Evolutionary conservation across 352 stramenopile species (phyloP), one percentile per base, ranked within the genome.

Genomic region (Pythium guiyangense): DNA sequence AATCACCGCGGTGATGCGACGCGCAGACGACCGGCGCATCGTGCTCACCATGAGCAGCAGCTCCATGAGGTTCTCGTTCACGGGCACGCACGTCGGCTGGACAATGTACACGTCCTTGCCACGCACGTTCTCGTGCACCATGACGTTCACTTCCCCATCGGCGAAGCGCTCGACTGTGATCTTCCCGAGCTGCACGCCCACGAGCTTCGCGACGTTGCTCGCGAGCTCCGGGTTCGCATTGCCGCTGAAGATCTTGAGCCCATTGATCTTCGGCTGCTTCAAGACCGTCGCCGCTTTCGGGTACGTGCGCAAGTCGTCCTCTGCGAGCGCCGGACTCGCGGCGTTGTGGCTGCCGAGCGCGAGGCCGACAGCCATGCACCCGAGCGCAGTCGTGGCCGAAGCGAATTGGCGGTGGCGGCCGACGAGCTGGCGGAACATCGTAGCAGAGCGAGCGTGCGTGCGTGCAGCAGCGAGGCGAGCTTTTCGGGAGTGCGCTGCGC

Each of bases 41-140:
- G 97, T 99, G 54, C 91, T 98, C 20, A 98, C 91, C 91, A 98
- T 98, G 25, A 98, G 89, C 74, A 98, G 74, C 52, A 99, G 74
- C 80, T 99, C 97, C 96, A 99, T 99, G 2, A 99, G 84, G 74
- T 99, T 99, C 77, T 99, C 97, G 77, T 99, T 99, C 57, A 99
- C 97, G 39, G 96, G 96, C 60, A 96, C 75, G 75, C 96, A 99
- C 35, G 97, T 99, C 9, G 97, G 96, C 81, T 99, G 97, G 47
- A 99, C 94, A 63, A 99, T 98, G 80, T 99, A 99, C 59, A 99
- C 96, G 83, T 99, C 97, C 71, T 99, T 99, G 58, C 97, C 97
- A 59, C 97, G 94, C 66, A 99, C 97, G 77, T 99, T 99, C 69
- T 99, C 97, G 70, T 99, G 96, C 62, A 99, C 96, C 82, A 98